Base-by-base conservation (phyloP, 148 eudicot species). In the Chenopodium album region DNA sequence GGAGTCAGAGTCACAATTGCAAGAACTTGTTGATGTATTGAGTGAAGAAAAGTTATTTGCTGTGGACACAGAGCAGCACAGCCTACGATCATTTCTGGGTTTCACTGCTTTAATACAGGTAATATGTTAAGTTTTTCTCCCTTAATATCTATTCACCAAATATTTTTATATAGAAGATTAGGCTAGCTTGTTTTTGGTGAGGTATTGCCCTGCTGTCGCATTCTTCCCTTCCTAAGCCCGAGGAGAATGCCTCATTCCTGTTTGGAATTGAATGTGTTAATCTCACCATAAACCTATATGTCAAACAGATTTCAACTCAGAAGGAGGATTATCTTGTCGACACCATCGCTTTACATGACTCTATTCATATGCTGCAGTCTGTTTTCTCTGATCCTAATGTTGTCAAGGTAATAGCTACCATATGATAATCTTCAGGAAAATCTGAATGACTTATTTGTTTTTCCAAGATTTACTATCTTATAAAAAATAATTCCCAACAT, bases 51-150 rank as follows among this genome's bases (percentile, higher is more conserved):
- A 88, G 83, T 88, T 90, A 3, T 88, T 96, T 89, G 97, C 80
- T 56, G 98, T 96, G 80, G 99, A 96, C 85, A 96, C 98, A 8
- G 99, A 96, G 89, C 99, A 96, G 82, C 99, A 96, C 82, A 88
- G 97, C 84, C 87, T 94, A 76, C 91, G 94, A 22, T 92, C 99
- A 11, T 96, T 91, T 81, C 85, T 92, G 78, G 99, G 99, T 20
- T 92, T 96, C 82, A 96, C 97, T 14, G 95, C 95, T 81, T 91
- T 96, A 44, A 81, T 96, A 82, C 99, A 96, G 95, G 99, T 94
- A 71, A 63, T 28, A 52, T 60, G 37, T 28, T 64, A 19, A 23
- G n/a, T 17, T 69, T 64, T 29, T 9, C 75, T 29, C 8, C 75
- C 19, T 54, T 14, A 9, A 71, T 52, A 68, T 73, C 67, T n/a